Evolutionary conservation across 495 filamentous ascomycete genomes (phyloP), one percentile per base, ranked within the genome.

Genomic region (Pseudevernia furfuracea): DNA sequence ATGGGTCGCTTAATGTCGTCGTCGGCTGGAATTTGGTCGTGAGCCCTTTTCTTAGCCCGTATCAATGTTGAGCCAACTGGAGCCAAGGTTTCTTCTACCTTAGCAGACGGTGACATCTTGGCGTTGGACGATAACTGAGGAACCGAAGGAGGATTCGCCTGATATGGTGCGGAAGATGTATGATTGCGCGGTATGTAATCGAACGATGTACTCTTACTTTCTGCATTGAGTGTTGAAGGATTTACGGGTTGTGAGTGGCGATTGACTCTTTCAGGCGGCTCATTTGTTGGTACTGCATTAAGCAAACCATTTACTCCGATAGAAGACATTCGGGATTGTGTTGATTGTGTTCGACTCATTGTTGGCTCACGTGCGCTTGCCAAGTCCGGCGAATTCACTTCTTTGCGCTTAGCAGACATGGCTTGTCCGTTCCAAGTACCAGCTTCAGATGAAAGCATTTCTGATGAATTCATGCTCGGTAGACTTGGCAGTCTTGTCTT

Each of bases 401-500:
- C 66, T 36, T 68, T 68, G 52, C 61, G 63, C 59, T 68, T 68
- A 34, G 59, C 41, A 59, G 63, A 55, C 21, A 44, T 55, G 11
- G 57, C 44, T 39, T 66, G 43, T 34, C 38, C 30, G 52, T n/a
- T 59, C 48, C 58, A 53, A 21, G 14, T 38, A 39, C 32, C 43
- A 61, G 21, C 37, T 44, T 56, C 25, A 58, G 61, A 48, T 59
- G 41, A 9, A 30, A 17, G 19, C 17, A 41, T 43, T 63, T 61
- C 63, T 6, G 39, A 48, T 11, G 62, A 32, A 30, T 46, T 60
- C 41, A 62, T 30, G 32, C 17, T 60, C 21, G 65, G 63, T 36
- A 68, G 43, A 38, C 65, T 65, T 34, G 70, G 63, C 32, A 74
- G 70, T 56, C 71, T 71, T 38, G 77, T 74, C 61, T 77, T 77